Conservation (phyloP, 2,329 filamentous ascomycete species). For the Xylariaceae sp. region DNA sequence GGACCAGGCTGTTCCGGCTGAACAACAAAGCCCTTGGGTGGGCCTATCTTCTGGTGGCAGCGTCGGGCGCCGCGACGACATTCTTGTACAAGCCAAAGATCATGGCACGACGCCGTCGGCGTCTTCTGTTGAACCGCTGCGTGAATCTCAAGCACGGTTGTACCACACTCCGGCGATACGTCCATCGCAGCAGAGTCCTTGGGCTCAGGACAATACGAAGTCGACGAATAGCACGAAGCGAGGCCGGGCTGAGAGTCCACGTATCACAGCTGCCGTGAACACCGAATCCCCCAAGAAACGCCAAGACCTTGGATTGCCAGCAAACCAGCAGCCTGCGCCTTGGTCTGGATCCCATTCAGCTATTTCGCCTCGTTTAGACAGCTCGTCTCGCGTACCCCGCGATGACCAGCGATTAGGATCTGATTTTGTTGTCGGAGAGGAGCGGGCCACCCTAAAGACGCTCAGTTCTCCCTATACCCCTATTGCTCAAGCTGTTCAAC, state of each 20-base stretch:
- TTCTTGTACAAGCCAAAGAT: not conserved
- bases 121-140: slow-evolving; percentile 3
- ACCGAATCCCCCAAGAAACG: not conserved
- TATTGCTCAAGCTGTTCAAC: slow-evolving; percentile 29
- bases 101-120: not conserved
- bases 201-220: slow-evolving; percentile 19
- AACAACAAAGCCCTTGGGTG: slow-evolving; percentile 29
- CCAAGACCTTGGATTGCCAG: not conserved
- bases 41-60: slow-evolving; percentile 8
- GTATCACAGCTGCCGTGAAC: not conserved
- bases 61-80: not conserved
- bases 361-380: too few species aligned
- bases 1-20: not conserved
- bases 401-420: not conserved
- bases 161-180: slow-evolving; percentile 15
- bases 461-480: slow-evolving; percentile 18
- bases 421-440: not conserved
- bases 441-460: not conserved
- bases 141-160: slow-evolving; percentile 11
- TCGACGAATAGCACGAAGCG: not conserved
- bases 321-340: too few species aligned
- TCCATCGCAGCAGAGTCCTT: slow-evolving; percentile 32
- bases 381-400: too few species aligned
- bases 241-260: not conserved
- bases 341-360: too few species aligned